Conservation (phyloP, 345 rosid species). For the Syzygium aromaticum region DNA sequence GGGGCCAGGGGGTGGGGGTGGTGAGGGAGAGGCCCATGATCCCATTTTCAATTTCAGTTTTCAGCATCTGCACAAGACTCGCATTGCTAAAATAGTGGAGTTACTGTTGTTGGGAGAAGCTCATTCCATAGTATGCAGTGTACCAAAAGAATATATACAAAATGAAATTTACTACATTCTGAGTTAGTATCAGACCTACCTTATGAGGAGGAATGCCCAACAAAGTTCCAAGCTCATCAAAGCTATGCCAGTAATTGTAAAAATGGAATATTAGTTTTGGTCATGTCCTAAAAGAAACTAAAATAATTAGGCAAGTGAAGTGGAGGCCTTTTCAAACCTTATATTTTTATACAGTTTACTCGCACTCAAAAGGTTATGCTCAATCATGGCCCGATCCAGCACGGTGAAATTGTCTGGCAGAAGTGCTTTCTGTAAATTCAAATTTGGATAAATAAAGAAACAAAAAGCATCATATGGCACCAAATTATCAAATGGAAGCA, state of each 20-base stretch:
- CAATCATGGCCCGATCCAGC: slow-evolving; percentile 96
- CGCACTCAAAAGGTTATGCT: slow-evolving; percentile 95
- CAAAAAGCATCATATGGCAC: neutral
- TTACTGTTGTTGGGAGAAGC: neutral
- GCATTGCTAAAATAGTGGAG: neutral
- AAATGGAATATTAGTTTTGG: slow-evolving; percentile 1
- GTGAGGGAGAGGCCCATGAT: neutral
- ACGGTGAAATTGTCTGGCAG: slow-evolving; percentile 93
- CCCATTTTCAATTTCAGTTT: neutral
- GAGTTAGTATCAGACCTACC: slow-evolving; percentile 20
- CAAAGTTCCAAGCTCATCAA: slow-evolving; percentile 93
- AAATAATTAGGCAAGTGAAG: neutral
- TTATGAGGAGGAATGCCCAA: slow-evolving; percentile 88
- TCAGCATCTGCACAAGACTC: neutral
- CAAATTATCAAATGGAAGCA: neutral
- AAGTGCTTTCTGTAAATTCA: slow-evolving; percentile 67
- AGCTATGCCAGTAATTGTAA: slow-evolving; percentile 29
- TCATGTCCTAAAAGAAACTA: neutral
- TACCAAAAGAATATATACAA: neutral
- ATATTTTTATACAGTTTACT: slow-evolving; percentile 96
- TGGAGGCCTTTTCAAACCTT: slow-evolving; percentile 32
- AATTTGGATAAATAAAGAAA: neutral
- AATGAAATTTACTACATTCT: neutral
- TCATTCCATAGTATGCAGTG: neutral
- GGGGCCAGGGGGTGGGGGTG: neutral